These are phyloP conservation scores for Cladosporium cucumerinum DNA, from an alignment of 2,329 filamentous ascomycete genomes.

Conservation along the genomic window DNA sequence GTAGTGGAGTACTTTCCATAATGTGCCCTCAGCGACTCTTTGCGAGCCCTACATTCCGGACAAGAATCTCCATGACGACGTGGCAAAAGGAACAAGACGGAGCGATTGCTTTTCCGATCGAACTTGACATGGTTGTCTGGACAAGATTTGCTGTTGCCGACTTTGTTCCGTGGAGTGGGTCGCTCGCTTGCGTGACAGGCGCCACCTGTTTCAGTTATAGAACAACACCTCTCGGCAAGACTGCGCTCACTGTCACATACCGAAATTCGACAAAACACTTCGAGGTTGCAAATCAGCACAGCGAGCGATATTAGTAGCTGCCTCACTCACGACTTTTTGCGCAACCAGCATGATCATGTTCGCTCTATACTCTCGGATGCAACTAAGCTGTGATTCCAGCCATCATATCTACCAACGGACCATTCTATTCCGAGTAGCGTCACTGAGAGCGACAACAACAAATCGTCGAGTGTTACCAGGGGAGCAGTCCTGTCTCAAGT, in stretches of 20 bases:
- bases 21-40: background rate
- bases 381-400: background rate
- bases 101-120: background rate
- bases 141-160: background rate
- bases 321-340: background rate
- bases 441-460: background rate
- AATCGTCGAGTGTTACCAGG: background rate
- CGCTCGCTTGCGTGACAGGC: conserved; percentile 4
- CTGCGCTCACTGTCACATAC: background rate
- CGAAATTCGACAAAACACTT: background rate
- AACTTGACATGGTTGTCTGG: background rate
- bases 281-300: background rate
- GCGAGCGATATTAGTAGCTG: background rate
- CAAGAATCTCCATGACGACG: background rate
- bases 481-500: background rate
- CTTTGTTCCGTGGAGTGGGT: conserved; percentile 7
- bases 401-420: background rate
- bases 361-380: background rate
- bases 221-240: background rate
- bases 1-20: background rate
- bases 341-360: background rate
- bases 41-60: background rate
- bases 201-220: conserved; percentile 5
- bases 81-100: background rate
- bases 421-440: background rate